Base-by-base conservation (phyloP, 345 rosid genomes). In the thale cress (Arabidopsis thaliana) region DNA sequence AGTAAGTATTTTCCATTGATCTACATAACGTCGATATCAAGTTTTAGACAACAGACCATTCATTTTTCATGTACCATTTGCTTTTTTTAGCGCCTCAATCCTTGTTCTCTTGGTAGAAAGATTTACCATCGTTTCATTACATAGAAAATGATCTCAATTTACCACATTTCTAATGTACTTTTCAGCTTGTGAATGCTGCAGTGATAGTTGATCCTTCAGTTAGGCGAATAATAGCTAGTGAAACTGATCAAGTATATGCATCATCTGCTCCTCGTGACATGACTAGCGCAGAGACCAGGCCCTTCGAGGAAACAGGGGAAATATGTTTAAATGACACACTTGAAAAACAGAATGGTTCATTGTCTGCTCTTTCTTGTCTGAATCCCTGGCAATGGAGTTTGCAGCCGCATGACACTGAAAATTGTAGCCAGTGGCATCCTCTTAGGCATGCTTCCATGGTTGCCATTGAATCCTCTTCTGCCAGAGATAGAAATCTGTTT, bases 381-480 rank as follows among this genome's bases (percentile, higher is more conserved):
- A 83, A 87, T 63, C 98, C 96, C 30, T 83, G 85, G 91, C 78
- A 78, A 69, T 91, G 97, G 93, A 73, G 81, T 77, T 45, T 79
- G 46, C 84, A 82, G 22, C 76, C 55, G 30, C 10, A 59, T 52
- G 46, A 75, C 42, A 8, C 48, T 20, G 71, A 41, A 49, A 80
- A 49, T 58, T 77, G 79, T 62, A 73, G 68, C 78, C 67, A 73
- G 58, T 87, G 87, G 85, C 96, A 91, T 69, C 98, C 96, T 12
- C 76, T 93, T 62, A 75, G 82, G 34, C 97, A 93, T 83, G 96
- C 97, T 80, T 83, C 88, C 24, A 75, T 91, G 10, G 91, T 88
- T 78, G 93, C 95, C 16, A 86, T 94, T 65, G 96, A 89, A 85
- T 82, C 91, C 42, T 87, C 98, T 81, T 85, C 97, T 44, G 87